A percentile compares a stretch with the other conserved stretches of the same genome.
phyloP scores from a whole-genome alignment of 2,329 filamentous ascomycete genomes.

The Fusarium sp. region DNA sequence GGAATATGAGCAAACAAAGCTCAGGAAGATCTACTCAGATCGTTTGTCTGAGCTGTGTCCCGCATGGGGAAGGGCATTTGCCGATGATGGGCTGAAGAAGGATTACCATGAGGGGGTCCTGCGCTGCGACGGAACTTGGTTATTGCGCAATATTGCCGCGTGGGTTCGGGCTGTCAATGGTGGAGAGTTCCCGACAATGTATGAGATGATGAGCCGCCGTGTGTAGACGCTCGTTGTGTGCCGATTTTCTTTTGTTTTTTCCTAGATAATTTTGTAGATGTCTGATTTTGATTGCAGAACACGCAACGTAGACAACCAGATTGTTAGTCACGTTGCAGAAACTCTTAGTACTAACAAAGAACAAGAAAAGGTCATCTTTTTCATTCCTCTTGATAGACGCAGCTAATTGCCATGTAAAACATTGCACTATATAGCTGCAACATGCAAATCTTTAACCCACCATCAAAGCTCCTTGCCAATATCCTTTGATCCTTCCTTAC shows the following conservation, averaged over 20 bases:
- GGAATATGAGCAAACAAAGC: slow-evolving; percentile 55
- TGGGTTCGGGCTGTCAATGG: no score
- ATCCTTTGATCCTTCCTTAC: not conserved
- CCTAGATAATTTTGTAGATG: not conserved
- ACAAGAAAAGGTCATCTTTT: not conserved
- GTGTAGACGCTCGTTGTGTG: not conserved
- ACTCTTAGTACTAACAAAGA: not conserved
- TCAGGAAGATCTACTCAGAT: slow-evolving; percentile 48
- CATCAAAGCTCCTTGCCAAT: not conserved
- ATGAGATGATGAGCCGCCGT: not conserved
- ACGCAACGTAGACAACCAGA: not conserved
- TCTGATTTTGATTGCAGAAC: not conserved
- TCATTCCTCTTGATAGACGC: not conserved
- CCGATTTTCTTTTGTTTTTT: not conserved
- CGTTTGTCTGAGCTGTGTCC: slow-evolving; percentile 48
- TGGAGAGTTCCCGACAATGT: no score
- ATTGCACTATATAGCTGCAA: not conserved
- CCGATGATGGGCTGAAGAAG: slow-evolving; percentile 37
- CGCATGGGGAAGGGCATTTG: slow-evolving; percentile 46
- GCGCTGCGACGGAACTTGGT: no score
- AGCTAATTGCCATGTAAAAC: not conserved
- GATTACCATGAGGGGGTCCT: no score
- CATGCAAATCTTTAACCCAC: not conserved
- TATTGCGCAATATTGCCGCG: no score
- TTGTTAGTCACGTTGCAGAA: not conserved